Evolutionary conservation across 1,284 basidiomycete genomes (phyloP).

Genomic region (Coniferiporia weirii): DNA sequence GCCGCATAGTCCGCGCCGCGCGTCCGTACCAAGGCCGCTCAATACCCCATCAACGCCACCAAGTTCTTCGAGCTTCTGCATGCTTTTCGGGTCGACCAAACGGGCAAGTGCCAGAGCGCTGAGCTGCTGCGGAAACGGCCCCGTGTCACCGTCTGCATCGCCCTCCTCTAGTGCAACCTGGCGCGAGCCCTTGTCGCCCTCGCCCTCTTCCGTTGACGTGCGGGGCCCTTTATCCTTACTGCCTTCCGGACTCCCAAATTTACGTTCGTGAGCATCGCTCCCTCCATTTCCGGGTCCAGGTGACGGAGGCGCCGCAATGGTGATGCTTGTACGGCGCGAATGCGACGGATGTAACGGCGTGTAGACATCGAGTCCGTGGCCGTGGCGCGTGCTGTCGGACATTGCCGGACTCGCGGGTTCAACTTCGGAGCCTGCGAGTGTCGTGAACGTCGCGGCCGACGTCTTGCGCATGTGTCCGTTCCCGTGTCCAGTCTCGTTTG

Average conservation of each 20-base stretch:
- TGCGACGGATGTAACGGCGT: conserved; percentile 2
- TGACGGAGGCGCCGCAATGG: conserved; percentile 13
- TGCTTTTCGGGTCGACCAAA: conserved; percentile 84
- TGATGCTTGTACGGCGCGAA: conserved; percentile 17
- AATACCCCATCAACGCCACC: conserved; percentile 75
- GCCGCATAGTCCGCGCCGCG: conserved; percentile 47
- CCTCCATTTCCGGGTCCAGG: neutral
- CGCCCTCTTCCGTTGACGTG: neutral
- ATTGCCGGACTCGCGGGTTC: conserved; percentile 7
- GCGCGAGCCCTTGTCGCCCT: conserved; percentile 18
- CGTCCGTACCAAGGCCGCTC: conserved; percentile 69
- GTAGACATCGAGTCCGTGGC: conserved; percentile 3
- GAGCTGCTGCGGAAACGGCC: conserved; percentile 52
- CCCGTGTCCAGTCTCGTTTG: conserved; percentile 31
- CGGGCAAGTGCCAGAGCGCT: conserved; percentile 77
- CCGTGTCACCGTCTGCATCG: conserved; percentile 20
- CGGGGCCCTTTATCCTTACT: neutral
- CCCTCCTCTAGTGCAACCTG: conserved; percentile 31
- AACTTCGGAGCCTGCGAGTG: conserved; percentile 9
- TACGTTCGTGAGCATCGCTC: neutral
- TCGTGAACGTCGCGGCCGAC: conserved; percentile 25
- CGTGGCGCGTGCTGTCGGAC: neutral
- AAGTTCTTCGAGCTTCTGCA: conserved; percentile 62
- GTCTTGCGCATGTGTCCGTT: conserved; percentile 34
- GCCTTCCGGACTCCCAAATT: neutral